Evolutionary conservation across 805 yeast species (phyloP).

Genomic region (Pichia insulana): DNA sequence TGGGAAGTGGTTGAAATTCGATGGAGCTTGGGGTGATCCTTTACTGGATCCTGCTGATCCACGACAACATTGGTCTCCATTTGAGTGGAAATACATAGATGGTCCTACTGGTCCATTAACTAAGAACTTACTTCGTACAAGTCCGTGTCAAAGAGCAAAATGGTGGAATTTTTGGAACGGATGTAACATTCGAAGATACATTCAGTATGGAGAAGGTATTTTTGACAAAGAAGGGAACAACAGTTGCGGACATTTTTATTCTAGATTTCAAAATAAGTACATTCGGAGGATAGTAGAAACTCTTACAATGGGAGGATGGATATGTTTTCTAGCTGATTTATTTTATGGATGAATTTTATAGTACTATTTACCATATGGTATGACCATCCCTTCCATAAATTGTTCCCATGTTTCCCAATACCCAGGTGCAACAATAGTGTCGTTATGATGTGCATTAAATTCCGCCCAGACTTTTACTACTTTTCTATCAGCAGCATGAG

Average conservation of each 20-base stretch:
- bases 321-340: constrained; percentile 34
- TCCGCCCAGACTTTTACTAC: constrained; percentile 42
- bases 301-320: constrained; percentile 39
- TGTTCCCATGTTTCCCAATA: constrained; percentile 68
- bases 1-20: constrained; percentile 71
- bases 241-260: constrained; percentile 50
- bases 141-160: constrained; percentile 75
- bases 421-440: constrained; percentile 62
- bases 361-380: constrained; percentile 25
- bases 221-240: constrained; percentile 77
- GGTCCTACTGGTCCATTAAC: constrained; percentile 89
- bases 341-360: constrained; percentile 26
- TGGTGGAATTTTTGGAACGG: constrained; percentile 91
- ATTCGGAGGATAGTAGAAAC: constrained; percentile 27
- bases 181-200: constrained; percentile 67
- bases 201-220: constrained; percentile 72
- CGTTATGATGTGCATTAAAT: constrained; percentile 71
- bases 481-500: constrained; percentile 37
- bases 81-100: constrained; percentile 83
- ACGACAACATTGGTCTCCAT: constrained; percentile 79
- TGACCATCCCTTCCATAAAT: constrained; percentile 39
- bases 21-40: constrained; percentile 89
- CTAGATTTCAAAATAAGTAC: constrained; percentile 12
- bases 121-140: constrained; percentile 60
- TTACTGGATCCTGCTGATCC: constrained; percentile 58